phyloP scores from a whole-genome alignment of 257 asterid genomes.

The Cruciata laevipes region DNA sequence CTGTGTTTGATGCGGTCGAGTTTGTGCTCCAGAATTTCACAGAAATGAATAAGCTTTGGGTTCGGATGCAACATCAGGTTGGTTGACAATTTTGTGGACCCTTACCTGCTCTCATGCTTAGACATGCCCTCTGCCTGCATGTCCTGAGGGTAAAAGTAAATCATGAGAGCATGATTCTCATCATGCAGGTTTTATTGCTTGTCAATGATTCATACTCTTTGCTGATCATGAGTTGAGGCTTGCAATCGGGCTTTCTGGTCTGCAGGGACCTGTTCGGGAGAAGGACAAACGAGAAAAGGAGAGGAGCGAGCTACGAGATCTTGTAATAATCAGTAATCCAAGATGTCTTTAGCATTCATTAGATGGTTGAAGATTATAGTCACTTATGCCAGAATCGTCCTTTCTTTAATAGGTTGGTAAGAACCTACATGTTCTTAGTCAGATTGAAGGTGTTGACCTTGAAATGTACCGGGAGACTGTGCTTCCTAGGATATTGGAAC shows the following conservation, averaged over 20 bases:
- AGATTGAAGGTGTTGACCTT: conserved; percentile 97
- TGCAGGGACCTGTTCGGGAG: conserved; percentile 96
- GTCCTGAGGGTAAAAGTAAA: conserved; percentile 33
- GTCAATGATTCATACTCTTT: conserved; percentile 31
- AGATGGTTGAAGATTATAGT: conserved; percentile 15
- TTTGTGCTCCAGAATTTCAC: conserved; percentile 98
- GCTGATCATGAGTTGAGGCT: conserved; percentile 39
- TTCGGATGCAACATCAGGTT: conserved; percentile 99
- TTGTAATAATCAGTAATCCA: conserved; percentile 43
- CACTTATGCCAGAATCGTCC: conserved; percentile 25
- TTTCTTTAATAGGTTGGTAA: conserved; percentile 77
- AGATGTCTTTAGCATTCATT: conserved; percentile 17
- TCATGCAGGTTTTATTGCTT: conserved; percentile 31
- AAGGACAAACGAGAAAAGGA: conserved; percentile 94
- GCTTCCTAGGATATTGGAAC: conserved; percentile 95
- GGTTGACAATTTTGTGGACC: conserved; percentile 33
- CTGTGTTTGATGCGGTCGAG: conserved; percentile 84
- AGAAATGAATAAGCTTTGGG: conserved; percentile 99
- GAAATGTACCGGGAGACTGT: conserved; percentile 89
- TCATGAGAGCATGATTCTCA: conserved; percentile 34
- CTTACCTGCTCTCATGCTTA: conserved; percentile 31
- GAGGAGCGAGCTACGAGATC: conserved; percentile 99
- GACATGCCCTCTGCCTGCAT: conserved; percentile 26
- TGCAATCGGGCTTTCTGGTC: conserved; percentile 39
- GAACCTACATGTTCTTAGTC: conserved; percentile 96